A percentile compares a stretch with the other conserved stretches of the same genome.
These are phyloP conservation scores for Aquilaria malaccensis DNA, from an alignment of 345 rosid species.

Conservation along the genomic window DNA sequence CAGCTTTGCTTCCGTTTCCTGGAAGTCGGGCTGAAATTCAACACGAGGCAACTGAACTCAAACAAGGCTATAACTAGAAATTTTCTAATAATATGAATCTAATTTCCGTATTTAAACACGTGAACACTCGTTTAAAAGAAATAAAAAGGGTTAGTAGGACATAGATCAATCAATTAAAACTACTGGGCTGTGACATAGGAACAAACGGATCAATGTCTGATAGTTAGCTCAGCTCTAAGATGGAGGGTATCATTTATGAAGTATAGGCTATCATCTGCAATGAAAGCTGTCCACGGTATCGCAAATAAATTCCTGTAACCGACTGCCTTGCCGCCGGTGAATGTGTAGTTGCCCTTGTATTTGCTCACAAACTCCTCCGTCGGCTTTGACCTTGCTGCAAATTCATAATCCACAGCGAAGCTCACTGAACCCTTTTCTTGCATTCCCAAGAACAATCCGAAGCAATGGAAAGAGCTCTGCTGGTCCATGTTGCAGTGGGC, in stretches of 20 bases:
- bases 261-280: conserved; percentile 45
- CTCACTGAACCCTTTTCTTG: conserved; percentile 54
- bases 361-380: conserved; percentile 44
- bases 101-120: too few species aligned
- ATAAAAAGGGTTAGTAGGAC: too few species aligned
- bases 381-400: conserved; percentile 67
- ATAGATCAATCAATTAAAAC: too few species aligned
- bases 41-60: too few species aligned
- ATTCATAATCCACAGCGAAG: conserved; percentile 59
- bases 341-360: conserved; percentile 47
- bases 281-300: conserved; percentile 51
- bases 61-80: too few species aligned
- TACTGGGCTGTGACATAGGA: too few species aligned
- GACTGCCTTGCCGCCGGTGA: conserved; percentile 54
- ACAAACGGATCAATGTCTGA: conserved; percentile 25
- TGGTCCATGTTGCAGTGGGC: conserved; percentile 72
- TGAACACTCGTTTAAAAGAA: too few species aligned
- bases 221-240: conserved; percentile 78
- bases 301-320: conserved; percentile 57
- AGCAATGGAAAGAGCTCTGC: conserved; percentile 44
- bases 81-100: too few species aligned
- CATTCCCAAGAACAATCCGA: conserved; percentile 70
- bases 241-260: conserved; percentile 71
- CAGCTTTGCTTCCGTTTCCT: too few species aligned
- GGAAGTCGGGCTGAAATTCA: too few species aligned